These are phyloP conservation scores for Colletotrichum tofieldiae DNA, from an alignment of 2,329 filamentous ascomycete species.

Conservation along the genomic window DNA sequence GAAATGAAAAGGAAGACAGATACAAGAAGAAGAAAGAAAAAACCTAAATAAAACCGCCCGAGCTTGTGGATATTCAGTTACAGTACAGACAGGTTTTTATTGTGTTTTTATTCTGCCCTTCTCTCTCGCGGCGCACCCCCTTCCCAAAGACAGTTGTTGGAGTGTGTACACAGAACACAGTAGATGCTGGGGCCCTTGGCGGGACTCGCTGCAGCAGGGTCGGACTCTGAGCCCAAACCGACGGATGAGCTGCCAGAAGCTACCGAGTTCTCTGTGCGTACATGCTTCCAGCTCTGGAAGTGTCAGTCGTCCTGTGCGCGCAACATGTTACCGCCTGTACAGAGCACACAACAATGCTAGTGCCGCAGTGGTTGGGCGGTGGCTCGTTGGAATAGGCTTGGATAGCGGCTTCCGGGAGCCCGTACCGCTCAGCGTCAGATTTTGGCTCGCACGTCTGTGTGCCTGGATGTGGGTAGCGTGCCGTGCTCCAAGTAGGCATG, in stretches of 20 bases:
- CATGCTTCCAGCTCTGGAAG: neutral
- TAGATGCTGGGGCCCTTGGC: slow-evolving; percentile 5
- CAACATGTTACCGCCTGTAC: neutral
- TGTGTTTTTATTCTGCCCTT: too few relatives aligned
- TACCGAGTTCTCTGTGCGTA: neutral
- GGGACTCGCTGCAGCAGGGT: neutral
- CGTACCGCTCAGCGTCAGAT: slow-evolving; percentile 35
- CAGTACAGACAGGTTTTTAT: too few relatives aligned
- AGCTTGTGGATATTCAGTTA: neutral
- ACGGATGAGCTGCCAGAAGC: slow-evolving; percentile 2
- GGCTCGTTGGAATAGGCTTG: neutral
- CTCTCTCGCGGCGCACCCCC: slow-evolving; percentile 14
- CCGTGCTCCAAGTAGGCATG: neutral
- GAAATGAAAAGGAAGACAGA: neutral
- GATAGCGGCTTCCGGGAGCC: slow-evolving; percentile 23
- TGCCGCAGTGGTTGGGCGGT: neutral
- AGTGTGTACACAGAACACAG: neutral
- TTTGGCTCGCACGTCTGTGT: slow-evolving; percentile 25
- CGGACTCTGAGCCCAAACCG: neutral
- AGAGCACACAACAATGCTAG: neutral
- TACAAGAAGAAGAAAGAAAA: neutral
- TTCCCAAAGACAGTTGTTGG: neutral
- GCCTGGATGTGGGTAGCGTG: neutral
- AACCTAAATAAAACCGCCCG: neutral
- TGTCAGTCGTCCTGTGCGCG: neutral